A percentile compares a stretch with the other conserved stretches of the same genome.
Conservation (phyloP, 2,329 filamentous ascomycete genomes). For the Hymenoscyphus linearis region DNA sequence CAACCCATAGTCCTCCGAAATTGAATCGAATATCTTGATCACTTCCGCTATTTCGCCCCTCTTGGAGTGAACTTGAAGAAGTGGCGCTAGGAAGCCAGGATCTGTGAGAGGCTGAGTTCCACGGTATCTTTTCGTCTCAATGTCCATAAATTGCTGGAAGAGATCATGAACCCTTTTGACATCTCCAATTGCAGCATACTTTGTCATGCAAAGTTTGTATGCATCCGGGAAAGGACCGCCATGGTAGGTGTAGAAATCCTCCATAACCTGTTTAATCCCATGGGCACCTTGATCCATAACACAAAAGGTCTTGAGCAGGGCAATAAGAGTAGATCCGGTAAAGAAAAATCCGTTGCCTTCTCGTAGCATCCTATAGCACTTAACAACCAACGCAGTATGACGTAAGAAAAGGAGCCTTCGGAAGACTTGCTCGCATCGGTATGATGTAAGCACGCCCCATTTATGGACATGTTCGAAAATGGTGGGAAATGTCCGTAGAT, state of each 20-base stretch:
- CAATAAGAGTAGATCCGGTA: conserved; percentile 22
- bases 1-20: conserved; percentile 50
- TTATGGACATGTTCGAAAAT: conserved; percentile 19
- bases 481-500: conserved; percentile 9
- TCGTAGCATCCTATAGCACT: conserved; percentile 24
- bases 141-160: conserved; percentile 36
- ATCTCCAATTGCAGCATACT: conserved; percentile 43
- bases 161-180: conserved; percentile 38
- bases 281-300: conserved; percentile 27
- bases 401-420: conserved; percentile 18
- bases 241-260: conserved; percentile 33
- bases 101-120: conserved; percentile 4
- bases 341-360: conserved; percentile 13
- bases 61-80: conserved; percentile 68
- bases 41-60: conserved; percentile 59
- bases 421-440: conserved; percentile 18
- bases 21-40: conserved; percentile 55
- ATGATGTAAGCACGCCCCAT: conserved; percentile 17
- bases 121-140: conserved; percentile 6
- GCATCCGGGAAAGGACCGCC: conserved; percentile 25
- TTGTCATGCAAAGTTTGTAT: conserved; percentile 33
- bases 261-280: conserved; percentile 35
- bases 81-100: conserved; percentile 40
- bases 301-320: conserved; percentile 31
- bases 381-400: conserved; percentile 17